Evolutionary conservation across 1,284 basidiomycete species (phyloP), one percentile per base, ranked within the genome.

Genomic region (Xerocomus nothofagi): DNA sequence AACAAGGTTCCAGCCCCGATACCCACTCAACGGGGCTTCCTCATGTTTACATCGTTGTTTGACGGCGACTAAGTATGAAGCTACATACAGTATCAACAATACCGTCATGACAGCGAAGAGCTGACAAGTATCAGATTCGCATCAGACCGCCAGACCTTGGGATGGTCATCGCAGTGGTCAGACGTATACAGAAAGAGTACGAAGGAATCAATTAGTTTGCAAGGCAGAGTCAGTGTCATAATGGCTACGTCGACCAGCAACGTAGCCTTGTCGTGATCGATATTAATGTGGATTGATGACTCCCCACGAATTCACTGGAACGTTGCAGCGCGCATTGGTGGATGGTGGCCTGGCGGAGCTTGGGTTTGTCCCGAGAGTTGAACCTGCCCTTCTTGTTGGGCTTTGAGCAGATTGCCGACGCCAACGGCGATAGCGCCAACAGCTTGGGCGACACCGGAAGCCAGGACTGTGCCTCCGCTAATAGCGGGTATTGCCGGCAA

Each of bases 371-470:
- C 66, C 11, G 66, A 67, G 21, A 63, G 27, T 40, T 67, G 57
- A 14, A 68, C 17, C 17, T 69, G 69, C 14, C 68, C 68, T 39
- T 75, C 71, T 23, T 75, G 70, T 32, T 72, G 62, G 5, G 72
- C 68, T 55, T 75, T 77, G 36, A 81, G 67, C 64, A 74, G 65
- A 26, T 73, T 78, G 0, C 86, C 86, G 26, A 88, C 70, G 4
- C 85, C 86, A 3, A 89, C 77, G 1, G 85, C 87, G 47, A 89
- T 81, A 1, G 84, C 84, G 10, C 87, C 86, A 18, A 86, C 80
- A 1, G 87, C 86, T 57, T 89, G 86, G 14, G 79, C 84, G 6
- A 87, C 82, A 14, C 80, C 76, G 12, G 83, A 79, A 6, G 86
- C 86, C 29, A 89, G 73, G 53, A 86, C 71, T 0, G 84, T 82